Evolutionary conservation across 1,139 yeast species (phyloP).

Genomic region (Sugiyamaella japonica): DNA sequence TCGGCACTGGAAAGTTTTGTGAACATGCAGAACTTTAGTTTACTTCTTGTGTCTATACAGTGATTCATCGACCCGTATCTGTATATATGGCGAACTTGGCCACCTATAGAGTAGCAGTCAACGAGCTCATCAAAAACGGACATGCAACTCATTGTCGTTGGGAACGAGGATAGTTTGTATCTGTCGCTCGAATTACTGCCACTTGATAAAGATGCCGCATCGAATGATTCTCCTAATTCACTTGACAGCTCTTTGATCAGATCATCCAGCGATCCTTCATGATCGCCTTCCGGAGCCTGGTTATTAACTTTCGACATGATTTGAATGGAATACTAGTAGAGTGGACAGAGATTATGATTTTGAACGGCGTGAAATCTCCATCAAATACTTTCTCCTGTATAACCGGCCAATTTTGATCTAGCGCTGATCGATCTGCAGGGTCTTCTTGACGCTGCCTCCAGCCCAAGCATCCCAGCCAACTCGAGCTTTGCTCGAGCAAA

Average conservation of each 20-base stretch:
- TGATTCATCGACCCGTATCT: conserved; percentile 74
- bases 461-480: no score
- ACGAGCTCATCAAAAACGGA: conserved; percentile 86
- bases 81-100: conserved; percentile 79
- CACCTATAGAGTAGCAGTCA: conserved; percentile 86
- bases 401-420: no score
- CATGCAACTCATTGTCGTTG: conserved; percentile 58
- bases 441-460: no score
- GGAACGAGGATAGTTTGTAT: conserved; percentile 29
- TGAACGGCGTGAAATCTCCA: background rate
- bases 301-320: background rate
- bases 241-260: conserved; percentile 16
- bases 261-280: conserved; percentile 15
- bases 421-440: no score
- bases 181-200: background rate
- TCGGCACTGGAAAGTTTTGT: conserved; percentile 54
- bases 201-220: background rate
- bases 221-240: conserved; percentile 17
- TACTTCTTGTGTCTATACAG: conserved; percentile 69
- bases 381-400: no score
- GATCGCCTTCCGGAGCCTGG: conserved; percentile 4
- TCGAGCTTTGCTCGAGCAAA: no score
- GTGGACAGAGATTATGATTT: background rate
- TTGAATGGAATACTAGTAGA: background rate
- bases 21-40: conserved; percentile 76